Conservation (phyloP, 1,139 yeast genomes). For the Zygotorulaspora mrakii region DNA sequence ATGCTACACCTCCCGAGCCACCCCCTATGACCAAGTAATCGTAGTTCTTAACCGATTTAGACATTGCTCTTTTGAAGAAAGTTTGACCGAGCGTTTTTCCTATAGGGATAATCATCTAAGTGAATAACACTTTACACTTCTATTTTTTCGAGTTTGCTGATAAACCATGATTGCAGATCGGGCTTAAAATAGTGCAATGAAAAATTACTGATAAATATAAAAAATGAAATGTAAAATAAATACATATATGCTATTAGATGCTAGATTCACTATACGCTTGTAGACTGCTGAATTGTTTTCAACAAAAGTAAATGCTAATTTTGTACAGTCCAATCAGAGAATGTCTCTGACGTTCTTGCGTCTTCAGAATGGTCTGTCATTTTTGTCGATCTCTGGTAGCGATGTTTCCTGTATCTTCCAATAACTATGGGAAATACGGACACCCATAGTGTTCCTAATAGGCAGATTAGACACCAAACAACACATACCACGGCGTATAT, state of each 20-base stretch:
- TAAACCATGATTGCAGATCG: neutral
- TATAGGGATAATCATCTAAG: conserved; percentile 6
- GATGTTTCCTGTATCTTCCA: neutral
- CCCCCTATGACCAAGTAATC: conserved; percentile 96
- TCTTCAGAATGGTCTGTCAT: conserved; percentile 4
- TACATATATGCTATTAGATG: no score
- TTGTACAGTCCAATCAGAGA: neutral
- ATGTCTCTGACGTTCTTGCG: neutral
- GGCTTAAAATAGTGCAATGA: neutral
- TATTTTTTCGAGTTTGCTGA: neutral
- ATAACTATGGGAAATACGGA: conserved; percentile 5
- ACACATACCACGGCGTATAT: conserved; percentile 49
- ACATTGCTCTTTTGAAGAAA: conserved; percentile 40
- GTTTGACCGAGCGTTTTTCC: conserved; percentile 11
- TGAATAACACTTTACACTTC: no score
- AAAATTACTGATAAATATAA: neutral
- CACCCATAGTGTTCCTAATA: conserved; percentile 18
- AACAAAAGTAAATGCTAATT: neutral
- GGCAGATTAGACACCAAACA: conserved; percentile 26
- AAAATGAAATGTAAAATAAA: no score
- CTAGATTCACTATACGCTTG: no score
- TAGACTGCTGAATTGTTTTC: neutral
- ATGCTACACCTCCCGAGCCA: conserved; percentile 99
- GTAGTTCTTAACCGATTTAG: conserved; percentile 60
- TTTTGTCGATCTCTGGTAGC: conserved; percentile 1